phyloP scores from a whole-genome alignment of 768 basidiomycete species.

The Auriculariales sp. region DNA sequence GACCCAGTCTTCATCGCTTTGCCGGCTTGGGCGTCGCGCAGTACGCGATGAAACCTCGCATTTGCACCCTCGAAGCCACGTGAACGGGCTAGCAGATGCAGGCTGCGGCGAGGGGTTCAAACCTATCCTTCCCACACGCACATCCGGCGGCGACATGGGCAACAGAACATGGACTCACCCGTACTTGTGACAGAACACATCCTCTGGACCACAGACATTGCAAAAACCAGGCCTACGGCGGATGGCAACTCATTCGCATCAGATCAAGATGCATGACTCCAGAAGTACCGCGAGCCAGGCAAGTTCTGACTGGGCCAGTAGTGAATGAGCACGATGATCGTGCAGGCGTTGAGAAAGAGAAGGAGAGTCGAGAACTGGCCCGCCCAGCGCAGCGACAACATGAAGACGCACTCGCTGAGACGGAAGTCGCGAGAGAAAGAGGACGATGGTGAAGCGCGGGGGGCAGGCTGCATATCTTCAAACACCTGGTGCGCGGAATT shows the following conservation, averaged over 20 bases:
- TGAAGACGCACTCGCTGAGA: too few species aligned
- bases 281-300: neutral
- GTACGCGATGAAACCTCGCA: slow-evolving; percentile 7
- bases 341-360: neutral
- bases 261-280: neutral
- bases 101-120: neutral
- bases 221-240: neutral
- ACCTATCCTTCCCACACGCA: too few species aligned
- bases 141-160: neutral
- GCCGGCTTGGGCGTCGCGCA: slow-evolving; percentile 4
- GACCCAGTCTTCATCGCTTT: slow-evolving; percentile 3
- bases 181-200: neutral
- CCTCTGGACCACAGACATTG: neutral
- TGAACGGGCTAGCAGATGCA: slow-evolving; percentile 2
- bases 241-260: neutral
- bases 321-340: neutral
- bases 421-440: too few species aligned
- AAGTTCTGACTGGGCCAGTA: neutral
- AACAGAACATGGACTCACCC: neutral
- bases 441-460: too few species aligned
- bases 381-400: too few species aligned
- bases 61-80: slow-evolving; percentile 7
- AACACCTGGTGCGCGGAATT: too few species aligned
- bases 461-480: too few species aligned
- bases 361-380: neutral